Evolutionary conservation across 805 yeast species (phyloP).

Genomic region (Starmerella asiatica): DNA sequence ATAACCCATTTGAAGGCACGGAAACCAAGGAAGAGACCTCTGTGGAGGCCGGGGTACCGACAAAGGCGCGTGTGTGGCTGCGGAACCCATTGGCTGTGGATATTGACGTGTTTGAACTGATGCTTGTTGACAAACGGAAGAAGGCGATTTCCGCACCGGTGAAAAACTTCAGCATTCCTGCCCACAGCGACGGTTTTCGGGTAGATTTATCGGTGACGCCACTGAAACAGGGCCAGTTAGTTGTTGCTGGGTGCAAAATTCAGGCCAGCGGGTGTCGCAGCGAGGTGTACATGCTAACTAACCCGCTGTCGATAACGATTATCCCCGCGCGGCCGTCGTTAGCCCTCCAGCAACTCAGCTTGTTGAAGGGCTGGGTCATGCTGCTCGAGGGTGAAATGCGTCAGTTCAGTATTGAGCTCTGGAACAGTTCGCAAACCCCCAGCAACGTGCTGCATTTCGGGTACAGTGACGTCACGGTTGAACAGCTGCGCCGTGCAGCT

Average conservation of each 20-base stretch:
- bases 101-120: conserved; percentile 37
- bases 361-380: conserved; percentile 58
- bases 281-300: conserved; percentile 28
- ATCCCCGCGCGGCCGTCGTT: conserved; percentile 47
- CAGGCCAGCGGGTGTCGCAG: conserved; percentile 38
- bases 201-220: conserved; percentile 17
- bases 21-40: conserved; percentile 18
- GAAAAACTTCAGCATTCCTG: conserved; percentile 23
- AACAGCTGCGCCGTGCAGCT: conserved; percentile 45
- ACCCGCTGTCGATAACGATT: conserved; percentile 25
- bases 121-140: conserved; percentile 19
- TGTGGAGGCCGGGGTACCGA: conserved; percentile 50
- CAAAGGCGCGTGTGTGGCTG: conserved; percentile 42
- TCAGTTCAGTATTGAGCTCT: conserved; percentile 37
- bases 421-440: conserved; percentile 44
- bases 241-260: conserved; percentile 39
- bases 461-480: conserved; percentile 61
- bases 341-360: conserved; percentile 37
- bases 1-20: conserved; percentile 41
- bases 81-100: conserved; percentile 77
- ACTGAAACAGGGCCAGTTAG: conserved; percentile 38
- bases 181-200: conserved; percentile 18
- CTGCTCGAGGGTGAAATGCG: conserved; percentile 63
- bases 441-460: conserved; percentile 48
- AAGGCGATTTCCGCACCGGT: conserved; percentile 16